Evolutionary conservation across 192 early-diverging fungal genomes (phyloP).

Genomic region (Backusella westeae): DNA sequence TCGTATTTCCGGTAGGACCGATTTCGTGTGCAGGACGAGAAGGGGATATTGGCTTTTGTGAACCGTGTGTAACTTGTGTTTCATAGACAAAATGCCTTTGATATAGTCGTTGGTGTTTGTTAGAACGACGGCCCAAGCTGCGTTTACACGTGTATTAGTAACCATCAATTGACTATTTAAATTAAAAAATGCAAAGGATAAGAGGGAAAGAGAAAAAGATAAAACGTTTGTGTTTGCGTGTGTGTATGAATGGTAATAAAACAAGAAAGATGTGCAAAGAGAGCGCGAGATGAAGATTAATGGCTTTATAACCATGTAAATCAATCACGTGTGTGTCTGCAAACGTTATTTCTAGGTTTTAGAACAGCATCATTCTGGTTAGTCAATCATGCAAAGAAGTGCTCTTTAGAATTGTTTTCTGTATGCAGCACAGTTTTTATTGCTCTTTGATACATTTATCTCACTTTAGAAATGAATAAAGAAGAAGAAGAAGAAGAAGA

Average conservation of each 20-base stretch:
- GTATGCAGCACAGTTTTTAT: no score
- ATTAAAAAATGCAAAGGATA: not conserved
- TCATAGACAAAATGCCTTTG: constrained; percentile 12
- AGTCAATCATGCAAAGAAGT: not conserved
- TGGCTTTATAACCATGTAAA: not conserved
- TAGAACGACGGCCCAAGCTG: constrained; percentile 21
- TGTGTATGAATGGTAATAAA: not conserved
- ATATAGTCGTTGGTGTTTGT: constrained; percentile 23
- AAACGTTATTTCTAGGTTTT: not conserved
- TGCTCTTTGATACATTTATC: no score
- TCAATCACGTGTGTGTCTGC: not conserved
- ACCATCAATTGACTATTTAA: not conserved
- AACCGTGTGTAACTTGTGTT: not conserved
- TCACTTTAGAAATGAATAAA: no score
- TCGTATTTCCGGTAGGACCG: not conserved
- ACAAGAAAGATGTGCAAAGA: not conserved
- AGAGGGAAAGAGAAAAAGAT: not conserved
- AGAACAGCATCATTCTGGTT: not conserved
- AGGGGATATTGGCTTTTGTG: constrained; percentile 31
- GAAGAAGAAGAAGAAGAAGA: no score
- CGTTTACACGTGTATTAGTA: not conserved
- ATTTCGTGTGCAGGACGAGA: constrained; percentile 27
- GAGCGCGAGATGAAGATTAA: no score
- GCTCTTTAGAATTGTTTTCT: not conserved
- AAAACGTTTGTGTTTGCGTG: not conserved